A percentile compares a stretch with the other conserved stretches of the same genome.
Evolutionary conservation across 2,329 filamentous ascomycete genomes (phyloP).

Genomic region (Aspergillus proliferans): DNA sequence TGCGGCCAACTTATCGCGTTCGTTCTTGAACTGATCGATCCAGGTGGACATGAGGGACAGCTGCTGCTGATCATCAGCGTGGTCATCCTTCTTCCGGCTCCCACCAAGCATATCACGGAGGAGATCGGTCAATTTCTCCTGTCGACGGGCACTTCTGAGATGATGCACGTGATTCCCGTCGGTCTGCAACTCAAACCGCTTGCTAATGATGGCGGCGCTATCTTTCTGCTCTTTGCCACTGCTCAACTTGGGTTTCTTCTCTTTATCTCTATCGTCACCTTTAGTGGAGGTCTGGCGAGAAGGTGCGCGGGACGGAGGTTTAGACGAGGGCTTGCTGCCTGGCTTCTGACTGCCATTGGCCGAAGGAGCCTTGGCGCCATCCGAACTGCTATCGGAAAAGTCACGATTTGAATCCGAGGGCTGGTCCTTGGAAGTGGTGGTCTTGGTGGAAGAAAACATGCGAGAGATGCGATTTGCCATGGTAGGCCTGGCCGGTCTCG

Average conservation of each 20-base stretch:
- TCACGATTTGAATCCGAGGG: constrained; percentile 25
- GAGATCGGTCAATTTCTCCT: constrained; percentile 92
- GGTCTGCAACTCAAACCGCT: constrained; percentile 53
- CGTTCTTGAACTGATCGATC: constrained; percentile 87
- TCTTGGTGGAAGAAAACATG: constrained; percentile 42
- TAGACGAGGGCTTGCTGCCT: constrained; percentile 18
- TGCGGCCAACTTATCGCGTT: constrained; percentile 67
- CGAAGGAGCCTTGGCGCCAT: constrained; percentile 25
- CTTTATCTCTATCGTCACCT: constrained; percentile 23
- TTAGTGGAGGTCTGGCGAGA: constrained; percentile 31
- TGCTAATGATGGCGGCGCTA: constrained; percentile 22
- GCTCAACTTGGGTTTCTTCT: constrained; percentile 20
- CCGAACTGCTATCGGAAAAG: constrained; percentile 33
- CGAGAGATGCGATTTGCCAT: constrained; percentile 42
- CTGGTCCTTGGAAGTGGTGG: constrained; percentile 24
- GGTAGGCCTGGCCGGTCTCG: constrained; percentile 33
- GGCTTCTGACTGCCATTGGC: constrained; percentile 27
- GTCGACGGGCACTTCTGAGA: constrained; percentile 80
- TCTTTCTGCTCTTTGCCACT: constrained; percentile 31
- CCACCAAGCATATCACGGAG: constrained; percentile 75
- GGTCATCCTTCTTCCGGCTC: constrained; percentile 68
- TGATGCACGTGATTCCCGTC: constrained; percentile 78
- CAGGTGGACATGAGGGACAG: constrained; percentile 90
- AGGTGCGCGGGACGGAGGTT: constrained; percentile 26
- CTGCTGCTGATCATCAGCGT: constrained; percentile 61